Conservation (phyloP, 2,329 filamentous ascomycete genomes). For the Phoma sp. region DNA sequence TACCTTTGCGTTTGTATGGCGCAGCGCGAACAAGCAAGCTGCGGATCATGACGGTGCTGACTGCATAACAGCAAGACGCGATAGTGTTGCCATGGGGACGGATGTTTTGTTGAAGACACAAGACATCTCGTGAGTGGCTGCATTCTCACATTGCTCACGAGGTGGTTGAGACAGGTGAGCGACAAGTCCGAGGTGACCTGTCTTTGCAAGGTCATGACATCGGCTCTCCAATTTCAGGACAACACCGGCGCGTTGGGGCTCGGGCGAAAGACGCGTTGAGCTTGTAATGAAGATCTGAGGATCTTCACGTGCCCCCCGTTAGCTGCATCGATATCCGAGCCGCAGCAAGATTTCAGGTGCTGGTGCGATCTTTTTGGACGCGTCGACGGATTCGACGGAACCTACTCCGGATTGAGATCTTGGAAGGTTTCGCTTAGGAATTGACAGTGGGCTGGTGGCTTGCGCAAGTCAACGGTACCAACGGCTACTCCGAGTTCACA, state of each 20-base stretch:
- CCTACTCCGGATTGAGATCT: slow-evolving; percentile 15
- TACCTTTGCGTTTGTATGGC: background rate
- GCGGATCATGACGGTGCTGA: slow-evolving; percentile 16
- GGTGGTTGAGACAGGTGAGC: slow-evolving; percentile 10
- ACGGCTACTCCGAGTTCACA: slow-evolving; percentile 1
- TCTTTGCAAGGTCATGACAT: background rate
- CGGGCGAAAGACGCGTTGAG: slow-evolving; percentile 7
- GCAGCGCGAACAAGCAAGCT: slow-evolving; percentile 5
- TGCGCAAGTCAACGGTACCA: slow-evolving; percentile 6
- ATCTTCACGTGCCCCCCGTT: slow-evolving; percentile 15
- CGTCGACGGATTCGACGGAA: slow-evolving; percentile 11
- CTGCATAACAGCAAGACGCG: slow-evolving; percentile 5
- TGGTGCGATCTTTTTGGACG: background rate
- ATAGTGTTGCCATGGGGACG: slow-evolving; percentile 12
- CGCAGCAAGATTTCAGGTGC: slow-evolving; percentile 9
- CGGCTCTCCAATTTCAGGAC: background rate
- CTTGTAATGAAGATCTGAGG: slow-evolving; percentile 4
- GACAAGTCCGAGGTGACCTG: background rate
- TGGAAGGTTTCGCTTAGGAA: slow-evolving; percentile 18
- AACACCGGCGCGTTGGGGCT: slow-evolving; percentile 6
- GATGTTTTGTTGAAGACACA: slow-evolving; percentile 1
- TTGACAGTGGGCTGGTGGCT: slow-evolving; percentile 16
- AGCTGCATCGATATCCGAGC: slow-evolving; percentile 11
- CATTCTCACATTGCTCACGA: slow-evolving; percentile 13
- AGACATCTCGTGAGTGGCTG: slow-evolving; percentile 2